These are phyloP conservation scores for Paraphoma sp. DNA, from an alignment of 2,329 filamentous ascomycete genomes.

Conservation along the genomic window DNA sequence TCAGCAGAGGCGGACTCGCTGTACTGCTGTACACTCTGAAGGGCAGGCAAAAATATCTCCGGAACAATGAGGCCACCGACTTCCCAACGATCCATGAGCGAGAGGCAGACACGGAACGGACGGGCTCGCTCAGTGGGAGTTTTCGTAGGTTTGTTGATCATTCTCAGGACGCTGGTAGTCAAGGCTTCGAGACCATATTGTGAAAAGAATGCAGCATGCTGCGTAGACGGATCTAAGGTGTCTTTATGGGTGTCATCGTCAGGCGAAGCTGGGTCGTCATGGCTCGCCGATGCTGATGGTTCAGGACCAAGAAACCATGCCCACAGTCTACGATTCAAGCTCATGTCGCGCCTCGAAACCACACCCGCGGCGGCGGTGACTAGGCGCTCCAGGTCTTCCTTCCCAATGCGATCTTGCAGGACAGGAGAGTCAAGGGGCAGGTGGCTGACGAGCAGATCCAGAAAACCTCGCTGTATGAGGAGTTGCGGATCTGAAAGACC, in stretches of 20 bases:
- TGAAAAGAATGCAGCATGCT: constrained; percentile 76
- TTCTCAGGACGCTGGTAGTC: constrained; percentile 74
- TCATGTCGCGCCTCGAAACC: constrained; percentile 92
- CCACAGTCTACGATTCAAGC: constrained; percentile 92
- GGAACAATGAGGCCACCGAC: constrained; percentile 90
- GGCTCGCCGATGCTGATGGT: constrained; percentile 49
- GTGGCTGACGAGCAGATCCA: constrained; percentile 90
- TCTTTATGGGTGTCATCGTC: constrained; percentile 60
- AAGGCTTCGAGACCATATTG: constrained; percentile 77
- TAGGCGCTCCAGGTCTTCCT: constrained; percentile 79
- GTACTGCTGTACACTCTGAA: constrained; percentile 80
- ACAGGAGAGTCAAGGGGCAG: constrained; percentile 84
- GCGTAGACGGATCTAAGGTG: constrained; percentile 36
- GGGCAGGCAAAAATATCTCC: constrained; percentile 83
- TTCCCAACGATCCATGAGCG: constrained; percentile 98
- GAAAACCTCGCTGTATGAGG: constrained; percentile 89
- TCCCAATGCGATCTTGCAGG: constrained; percentile 75
- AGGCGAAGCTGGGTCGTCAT: constrained; percentile 42
- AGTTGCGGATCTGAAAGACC: constrained; percentile 87
- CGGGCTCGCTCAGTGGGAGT: constrained; percentile 74
- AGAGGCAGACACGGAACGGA: constrained; percentile 90
- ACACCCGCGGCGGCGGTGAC: constrained; percentile 85
- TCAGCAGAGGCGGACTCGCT: constrained; percentile 69
- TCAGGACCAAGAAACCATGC: constrained; percentile 91
- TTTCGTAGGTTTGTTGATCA: constrained; percentile 68